A percentile compares a stretch with the other conserved stretches of the same genome.
phyloP scores from a whole-genome alignment of 371 early-diverging fungal species.

The Mucor piriformis region DNA sequence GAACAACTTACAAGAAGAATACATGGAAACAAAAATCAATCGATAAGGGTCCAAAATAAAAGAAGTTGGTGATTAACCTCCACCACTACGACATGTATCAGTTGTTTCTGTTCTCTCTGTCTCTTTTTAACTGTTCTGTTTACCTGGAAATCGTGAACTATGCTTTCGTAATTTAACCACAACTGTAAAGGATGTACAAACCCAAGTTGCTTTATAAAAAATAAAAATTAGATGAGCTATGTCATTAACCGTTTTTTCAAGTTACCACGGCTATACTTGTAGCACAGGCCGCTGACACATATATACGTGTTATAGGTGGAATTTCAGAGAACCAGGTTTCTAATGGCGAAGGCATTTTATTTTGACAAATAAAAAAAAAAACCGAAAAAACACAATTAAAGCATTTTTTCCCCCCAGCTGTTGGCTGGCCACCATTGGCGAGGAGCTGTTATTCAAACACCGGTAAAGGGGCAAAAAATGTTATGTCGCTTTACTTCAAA shows the following conservation, averaged over 20 bases:
- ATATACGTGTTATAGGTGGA: constrained; percentile 85
- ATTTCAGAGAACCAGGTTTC: constrained; percentile 94
- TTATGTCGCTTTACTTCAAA: too few species aligned
- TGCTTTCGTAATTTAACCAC: constrained; percentile 75
- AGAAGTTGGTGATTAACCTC: constrained; percentile 87
- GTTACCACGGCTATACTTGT: constrained; percentile 80
- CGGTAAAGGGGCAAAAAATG: too few species aligned
- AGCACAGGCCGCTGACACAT: constrained; percentile 76
- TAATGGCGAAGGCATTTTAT: constrained; percentile 63
- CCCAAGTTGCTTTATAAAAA: constrained; percentile 61
- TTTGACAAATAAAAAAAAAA: background rate
- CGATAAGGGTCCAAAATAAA: constrained; percentile 89
- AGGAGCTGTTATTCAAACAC: too few species aligned
- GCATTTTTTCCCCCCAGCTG: too few species aligned
- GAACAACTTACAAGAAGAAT: constrained; percentile 90
- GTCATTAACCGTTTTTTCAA: background rate
- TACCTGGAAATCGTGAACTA: constrained; percentile 74
- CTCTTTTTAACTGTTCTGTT: background rate
- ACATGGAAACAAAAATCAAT: constrained; percentile 93
- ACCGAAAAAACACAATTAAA: background rate
- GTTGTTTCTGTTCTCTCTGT: background rate
- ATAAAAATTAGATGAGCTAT: background rate
- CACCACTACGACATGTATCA: constrained; percentile 72
- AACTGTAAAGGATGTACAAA: constrained; percentile 76
- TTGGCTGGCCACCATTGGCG: too few species aligned